A percentile compares a stretch with the other conserved stretches of the same genome.
phyloP scores from a whole-genome alignment of 345 rosid species.

The Citrus maxima region DNA sequence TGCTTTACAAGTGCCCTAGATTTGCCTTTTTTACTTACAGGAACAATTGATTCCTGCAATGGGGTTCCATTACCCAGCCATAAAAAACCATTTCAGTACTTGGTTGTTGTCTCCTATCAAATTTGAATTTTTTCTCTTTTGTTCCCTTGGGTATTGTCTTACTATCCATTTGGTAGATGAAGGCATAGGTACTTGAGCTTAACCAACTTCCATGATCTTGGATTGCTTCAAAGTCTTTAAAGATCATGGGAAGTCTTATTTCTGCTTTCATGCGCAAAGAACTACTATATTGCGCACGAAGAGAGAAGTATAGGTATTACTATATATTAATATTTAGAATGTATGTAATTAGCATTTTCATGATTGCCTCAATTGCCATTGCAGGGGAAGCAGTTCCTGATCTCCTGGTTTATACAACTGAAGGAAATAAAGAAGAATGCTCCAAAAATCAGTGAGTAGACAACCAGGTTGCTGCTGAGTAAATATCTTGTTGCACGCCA shows the following conservation, averaged over 20 bases:
- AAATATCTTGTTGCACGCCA: not conserved
- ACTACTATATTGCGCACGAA: not conserved
- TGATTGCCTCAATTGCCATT: not conserved
- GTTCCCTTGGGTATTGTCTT: not conserved
- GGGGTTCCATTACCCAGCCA: not conserved
- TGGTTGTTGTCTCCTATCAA: not conserved
- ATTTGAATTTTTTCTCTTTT: not conserved
- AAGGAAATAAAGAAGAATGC: not conserved
- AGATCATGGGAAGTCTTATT: not conserved
- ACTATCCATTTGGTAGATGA: not conserved
- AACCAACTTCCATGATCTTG: not conserved
- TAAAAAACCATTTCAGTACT: not conserved
- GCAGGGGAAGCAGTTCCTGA: conserved; percentile 45
- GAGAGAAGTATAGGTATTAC: not conserved
- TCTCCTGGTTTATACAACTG: conserved; percentile 29
- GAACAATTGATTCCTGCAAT: not conserved
- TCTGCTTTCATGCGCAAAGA: not conserved
- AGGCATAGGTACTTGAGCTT: not conserved
- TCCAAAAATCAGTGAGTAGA: conserved; percentile 10
- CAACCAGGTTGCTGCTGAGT: conserved; percentile 7
- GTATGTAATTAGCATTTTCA: not conserved
- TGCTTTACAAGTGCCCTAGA: not conserved
- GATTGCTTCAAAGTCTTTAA: not conserved
- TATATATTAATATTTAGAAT: not conserved
- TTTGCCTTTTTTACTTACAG: not conserved